phyloP scores from a whole-genome alignment of 768 basidiomycete species.

The Rhodotorula toruloides region DNA sequence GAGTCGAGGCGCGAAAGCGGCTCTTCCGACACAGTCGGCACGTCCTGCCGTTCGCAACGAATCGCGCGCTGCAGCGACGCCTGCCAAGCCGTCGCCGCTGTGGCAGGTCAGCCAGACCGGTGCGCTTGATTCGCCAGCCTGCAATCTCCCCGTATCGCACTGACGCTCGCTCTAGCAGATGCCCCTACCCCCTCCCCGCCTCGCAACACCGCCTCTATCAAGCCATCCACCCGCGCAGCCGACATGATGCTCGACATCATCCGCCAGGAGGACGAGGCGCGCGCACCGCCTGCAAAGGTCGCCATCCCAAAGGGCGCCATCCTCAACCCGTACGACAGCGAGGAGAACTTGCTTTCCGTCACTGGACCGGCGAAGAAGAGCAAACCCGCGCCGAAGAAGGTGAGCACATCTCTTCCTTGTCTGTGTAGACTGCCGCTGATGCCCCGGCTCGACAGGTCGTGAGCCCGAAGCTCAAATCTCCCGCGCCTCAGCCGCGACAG shows the following conservation, averaged over 20 bases:
- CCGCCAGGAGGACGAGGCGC: slow-evolving; percentile 11
- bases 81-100: slow-evolving; percentile 28
- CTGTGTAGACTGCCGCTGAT: too few species aligned
- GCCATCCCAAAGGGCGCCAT: slow-evolving; percentile 7
- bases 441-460: too few species aligned
- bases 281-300: background rate
- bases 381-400: slow-evolving; percentile 8
- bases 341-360: slow-evolving; percentile 4
- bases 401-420: background rate
- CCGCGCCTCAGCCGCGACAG: background rate
- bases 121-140: background rate
- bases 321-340: slow-evolving; percentile 34
- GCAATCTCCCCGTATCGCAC: background rate
- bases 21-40: background rate
- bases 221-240: slow-evolving; percentile 16
- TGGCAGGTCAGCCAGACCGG: slow-evolving; percentile 37
- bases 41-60: too few species aligned
- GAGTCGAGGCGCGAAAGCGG: background rate
- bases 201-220: background rate
- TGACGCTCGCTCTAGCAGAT: background rate
- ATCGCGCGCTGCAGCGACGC: slow-evolving; percentile 10
- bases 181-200: slow-evolving; percentile 26
- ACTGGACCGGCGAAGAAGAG: slow-evolving; percentile 6
- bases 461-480: too few species aligned
- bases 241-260: slow-evolving; percentile 38